Evolutionary conservation across 441 rosid species (phyloP), one percentile per base, ranked within the genome.

Genomic region (Euphorbia celastroides): DNA sequence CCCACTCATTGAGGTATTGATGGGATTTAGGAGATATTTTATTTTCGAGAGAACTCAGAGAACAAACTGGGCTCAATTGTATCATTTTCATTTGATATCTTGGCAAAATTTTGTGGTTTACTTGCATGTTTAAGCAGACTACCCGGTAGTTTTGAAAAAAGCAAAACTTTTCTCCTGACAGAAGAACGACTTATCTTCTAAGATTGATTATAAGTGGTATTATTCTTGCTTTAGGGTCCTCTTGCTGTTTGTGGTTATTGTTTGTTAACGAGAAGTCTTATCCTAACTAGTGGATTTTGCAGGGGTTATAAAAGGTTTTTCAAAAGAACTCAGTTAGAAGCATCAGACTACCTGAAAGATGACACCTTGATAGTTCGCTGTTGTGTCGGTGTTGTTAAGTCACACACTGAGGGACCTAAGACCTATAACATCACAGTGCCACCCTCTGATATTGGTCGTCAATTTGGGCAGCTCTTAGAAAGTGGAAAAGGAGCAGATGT

Each of bases 271-370:
- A 48, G 54, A 20, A 28, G 30, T 61, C 68, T 65, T 62, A 67
- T 20, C 62, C 32, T 54, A 52, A 5, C 28, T 70, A 41, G 68
- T 76, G 73, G 22, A 60, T 72, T 78, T 13, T 79, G 65, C 80
- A 92, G 99, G 99, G 98, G 98, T 57, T 95, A 90, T 73, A 92
- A 95, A 64, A 81, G 97, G n/a, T 95, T 95, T 80, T 95, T 81
- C 73, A 92, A 78, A 75, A 83, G 97, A 74, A 73, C 78, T 56
- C 81, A 79, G 30, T 71, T 92, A 31, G 98, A 95, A 79, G 69
- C 90, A 36, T 95, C 99, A 0, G 96, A 95, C 52, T 95, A 84
- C 72, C 82, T 95, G 2, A 95, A 92, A 73, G 96, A 90, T 20
- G 80, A 95, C 79, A 76, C 89, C 59, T 86, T 95, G 23, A 64